phyloP scores from a whole-genome alignment of 129 eudicot genomes.

The Flaveria sonorensis region DNA sequence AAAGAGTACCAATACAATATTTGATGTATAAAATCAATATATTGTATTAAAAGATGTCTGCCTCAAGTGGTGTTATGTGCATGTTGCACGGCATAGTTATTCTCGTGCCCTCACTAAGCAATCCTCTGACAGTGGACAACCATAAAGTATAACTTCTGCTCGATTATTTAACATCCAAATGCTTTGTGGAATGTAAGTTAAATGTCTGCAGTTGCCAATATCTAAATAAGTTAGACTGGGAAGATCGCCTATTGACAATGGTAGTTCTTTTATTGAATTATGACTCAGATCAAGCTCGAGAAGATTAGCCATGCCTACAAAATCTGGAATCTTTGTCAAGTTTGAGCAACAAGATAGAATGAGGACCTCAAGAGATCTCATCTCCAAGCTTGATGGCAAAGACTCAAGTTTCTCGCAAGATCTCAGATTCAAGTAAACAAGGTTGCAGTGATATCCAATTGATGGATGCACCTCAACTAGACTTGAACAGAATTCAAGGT shows the following conservation, averaged over 20 bases:
- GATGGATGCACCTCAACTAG: conserved; percentile 37
- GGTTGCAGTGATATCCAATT: conserved; percentile 20
- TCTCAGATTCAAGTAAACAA: conserved; percentile 22
- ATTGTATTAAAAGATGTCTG: not conserved
- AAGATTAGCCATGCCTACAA: conserved; percentile 21
- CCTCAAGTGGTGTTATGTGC: not conserved
- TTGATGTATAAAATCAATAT: not conserved
- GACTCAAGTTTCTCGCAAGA: conserved; percentile 26
- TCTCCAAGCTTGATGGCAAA: conserved; percentile 17
- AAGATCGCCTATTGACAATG: conserved; percentile 26
- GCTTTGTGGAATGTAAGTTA: conserved; percentile 21
- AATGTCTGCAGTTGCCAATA: conserved; percentile 15
- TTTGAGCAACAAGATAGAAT: conserved; percentile 11
- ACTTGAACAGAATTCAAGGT: conserved; percentile 22
- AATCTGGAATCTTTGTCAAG: conserved; percentile 21
- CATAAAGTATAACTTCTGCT: conserved; percentile 8
- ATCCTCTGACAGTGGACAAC: conserved; percentile 14
- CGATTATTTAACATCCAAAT: conserved; percentile 12
- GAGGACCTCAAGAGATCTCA: conserved; percentile 26
- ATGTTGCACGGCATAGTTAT: not conserved
- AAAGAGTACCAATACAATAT: not conserved
- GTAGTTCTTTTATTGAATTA: conserved; percentile 18
- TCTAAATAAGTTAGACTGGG: conserved; percentile 15
- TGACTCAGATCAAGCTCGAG: not conserved
- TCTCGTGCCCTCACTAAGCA: not conserved